Base-by-base conservation (phyloP, 495 filamentous ascomycete genomes). In the Hamigera avellanea region DNA sequence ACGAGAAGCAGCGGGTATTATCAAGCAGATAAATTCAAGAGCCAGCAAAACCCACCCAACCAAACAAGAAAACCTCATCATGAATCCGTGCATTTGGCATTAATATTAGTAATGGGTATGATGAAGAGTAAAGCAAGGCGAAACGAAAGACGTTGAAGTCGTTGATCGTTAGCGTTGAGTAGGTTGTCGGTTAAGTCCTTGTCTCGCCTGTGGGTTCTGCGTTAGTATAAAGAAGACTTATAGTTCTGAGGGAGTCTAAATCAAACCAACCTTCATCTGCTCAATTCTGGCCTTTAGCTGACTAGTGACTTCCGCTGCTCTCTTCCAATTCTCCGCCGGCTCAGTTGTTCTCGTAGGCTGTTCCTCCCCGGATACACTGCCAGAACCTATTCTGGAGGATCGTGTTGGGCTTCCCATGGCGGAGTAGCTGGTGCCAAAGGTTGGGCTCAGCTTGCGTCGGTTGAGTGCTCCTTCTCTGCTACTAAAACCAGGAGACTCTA, bases 251-350 rank as follows among this genome's bases (percentile, higher is more conserved):
- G 28, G n/a, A 15, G 28, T 7, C 25, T 7, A 7, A 7, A 30
- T 15, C 28, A 30, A 19, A 42, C 26, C 16, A 57, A 81, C 78
- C 73, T 82, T 82, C 78, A 82, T 82, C 56, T 78, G 66, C 69
- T 99, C 93, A 57, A 99, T 99, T 58, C 89, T 73, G 29, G 87
- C 81, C 67, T 96, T 99, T 50, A 99, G 61, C 58, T 91, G 86
- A 57, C 83, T 95, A 27, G 93, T 99, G 8, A 99, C 93, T 65
- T 99, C 93, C n/a, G 91, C 91, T 19, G 93, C 93, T 46, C 93
- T 66, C 66, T 88, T 93, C 87, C 91, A 99, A 54, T 86, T 95
- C 61, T 95, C 91, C 31, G 86, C 81, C 9, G 77, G 80, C 30
- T 77, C 73, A 10, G 60, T 46, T 33, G 52, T 48, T 26, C 56